Conservation (phyloP, 768 basidiomycete species). For the Coprinellus micaceus region DNA sequence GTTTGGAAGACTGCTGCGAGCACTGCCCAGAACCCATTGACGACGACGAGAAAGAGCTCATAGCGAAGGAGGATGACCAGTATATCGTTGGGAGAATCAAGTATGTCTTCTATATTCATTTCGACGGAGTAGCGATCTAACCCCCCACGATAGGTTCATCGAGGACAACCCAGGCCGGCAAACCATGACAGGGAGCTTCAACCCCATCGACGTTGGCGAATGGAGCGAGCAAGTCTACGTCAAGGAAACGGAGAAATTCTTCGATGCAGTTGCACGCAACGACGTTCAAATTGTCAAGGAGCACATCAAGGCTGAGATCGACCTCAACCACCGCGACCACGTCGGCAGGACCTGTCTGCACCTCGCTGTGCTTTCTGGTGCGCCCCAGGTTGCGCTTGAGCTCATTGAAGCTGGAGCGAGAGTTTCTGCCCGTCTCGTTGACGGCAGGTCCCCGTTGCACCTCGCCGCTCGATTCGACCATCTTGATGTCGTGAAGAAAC, state of each 20-base stretch:
- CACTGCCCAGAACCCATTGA: slow-evolving; percentile 56
- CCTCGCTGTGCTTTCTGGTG: slow-evolving; percentile 47
- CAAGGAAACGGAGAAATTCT: slow-evolving; percentile 50
- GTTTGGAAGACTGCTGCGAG: slow-evolving; percentile 61
- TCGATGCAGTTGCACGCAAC: slow-evolving; percentile 47
- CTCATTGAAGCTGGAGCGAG: slow-evolving; percentile 54
- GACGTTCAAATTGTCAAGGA: slow-evolving; percentile 38
- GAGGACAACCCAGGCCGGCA: slow-evolving; percentile 60
- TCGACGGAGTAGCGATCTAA: too few species aligned
- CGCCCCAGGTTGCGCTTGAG: slow-evolving; percentile 42
- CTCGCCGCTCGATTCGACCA: slow-evolving; percentile 50
- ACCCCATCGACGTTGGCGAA: slow-evolving; percentile 63
- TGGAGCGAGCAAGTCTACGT: slow-evolving; percentile 64
- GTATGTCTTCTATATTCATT: slow-evolving; percentile 27
- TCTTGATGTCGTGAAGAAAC: slow-evolving; percentile 39
- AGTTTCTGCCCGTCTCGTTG: slow-evolving; percentile 53
- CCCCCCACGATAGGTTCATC: slow-evolving; percentile 60
- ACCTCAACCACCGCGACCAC: slow-evolving; percentile 54
- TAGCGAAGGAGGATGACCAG: slow-evolving; percentile 48
- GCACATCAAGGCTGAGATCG: slow-evolving; percentile 37
- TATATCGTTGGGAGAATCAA: slow-evolving; percentile 53
- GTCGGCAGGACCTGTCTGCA: slow-evolving; percentile 62
- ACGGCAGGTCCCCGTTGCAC: slow-evolving; percentile 54
- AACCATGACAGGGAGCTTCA: slow-evolving; percentile 59
- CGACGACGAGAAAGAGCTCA: slow-evolving; percentile 51